phyloP scores from a whole-genome alignment of 441 rosid species.

The Gossypium trilobum region DNA sequence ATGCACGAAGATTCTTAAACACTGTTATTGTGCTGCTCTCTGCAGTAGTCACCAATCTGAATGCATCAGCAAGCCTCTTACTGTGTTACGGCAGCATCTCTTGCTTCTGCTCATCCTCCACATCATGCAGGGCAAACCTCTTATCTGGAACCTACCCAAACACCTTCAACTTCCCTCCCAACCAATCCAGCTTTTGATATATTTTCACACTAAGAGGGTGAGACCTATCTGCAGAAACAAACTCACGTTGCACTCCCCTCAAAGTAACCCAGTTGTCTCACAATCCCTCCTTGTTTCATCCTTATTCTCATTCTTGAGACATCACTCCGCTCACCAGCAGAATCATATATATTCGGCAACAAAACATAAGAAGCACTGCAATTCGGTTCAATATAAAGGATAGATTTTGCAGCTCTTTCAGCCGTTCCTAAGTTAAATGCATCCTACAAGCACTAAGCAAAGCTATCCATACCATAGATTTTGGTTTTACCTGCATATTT shows the following conservation, averaged over 20 bases:
- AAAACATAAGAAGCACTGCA: conserved; percentile 44
- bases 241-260: conserved; percentile 42
- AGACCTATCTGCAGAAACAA: conserved; percentile 49
- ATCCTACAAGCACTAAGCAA: conserved; percentile 49
- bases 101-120: conserved; percentile 23
- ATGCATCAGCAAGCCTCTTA: conserved; percentile 19
- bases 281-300: conserved; percentile 41
- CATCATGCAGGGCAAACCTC: conserved; percentile 23
- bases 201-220: conserved; percentile 33
- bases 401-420: conserved; percentile 36
- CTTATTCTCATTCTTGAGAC: conserved; percentile 34
- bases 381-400: conserved; percentile 31
- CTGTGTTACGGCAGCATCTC: conserved; percentile 4
- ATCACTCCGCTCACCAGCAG: conserved; percentile 40
- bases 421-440: conserved; percentile 36
- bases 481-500: conserved; percentile 35
- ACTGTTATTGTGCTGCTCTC: conserved; percentile 40
- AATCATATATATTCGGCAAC: conserved; percentile 46
- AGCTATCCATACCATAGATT: conserved; percentile 40
- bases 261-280: conserved; percentile 50
- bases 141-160: conserved; percentile 6
- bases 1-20: conserved; percentile 48
- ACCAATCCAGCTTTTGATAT: conserved; percentile 44
- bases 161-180: conserved; percentile 32
- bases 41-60: conserved; percentile 32